Evolutionary conservation across 1,284 basidiomycete species (phyloP).

Genomic region (Termitomyces sp.): DNA sequence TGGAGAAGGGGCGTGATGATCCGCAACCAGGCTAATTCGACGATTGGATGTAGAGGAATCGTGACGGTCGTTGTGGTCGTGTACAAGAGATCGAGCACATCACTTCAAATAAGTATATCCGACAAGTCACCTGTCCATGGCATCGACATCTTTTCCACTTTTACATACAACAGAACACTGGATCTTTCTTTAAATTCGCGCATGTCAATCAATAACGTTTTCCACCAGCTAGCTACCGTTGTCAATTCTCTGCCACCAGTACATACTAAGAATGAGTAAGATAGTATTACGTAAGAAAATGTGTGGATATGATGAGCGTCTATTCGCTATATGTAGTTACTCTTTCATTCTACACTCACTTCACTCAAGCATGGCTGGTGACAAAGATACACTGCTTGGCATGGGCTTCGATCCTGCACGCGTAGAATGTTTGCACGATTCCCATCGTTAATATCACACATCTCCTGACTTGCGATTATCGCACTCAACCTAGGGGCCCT

Average conservation of each 20-base stretch:
- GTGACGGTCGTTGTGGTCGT: constrained; percentile 14
- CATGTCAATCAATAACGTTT: not conserved
- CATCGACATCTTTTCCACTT: not conserved
- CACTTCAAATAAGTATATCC: constrained; percentile 13
- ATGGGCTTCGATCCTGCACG: constrained; percentile 86
- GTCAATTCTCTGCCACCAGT: not conserved
- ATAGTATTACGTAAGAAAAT: constrained; percentile 8
- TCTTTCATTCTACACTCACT: not conserved
- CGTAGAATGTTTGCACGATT: constrained; percentile 66
- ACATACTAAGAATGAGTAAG: no score
- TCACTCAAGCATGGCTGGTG: constrained; percentile 46
- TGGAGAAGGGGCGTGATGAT: constrained; percentile 1
- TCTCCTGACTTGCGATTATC: constrained; percentile 10
- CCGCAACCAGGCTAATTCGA: not conserved
- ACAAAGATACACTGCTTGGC: constrained; percentile 74
- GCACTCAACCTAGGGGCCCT: constrained; percentile 63
- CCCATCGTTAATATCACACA: not conserved
- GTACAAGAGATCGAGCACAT: constrained; percentile 14
- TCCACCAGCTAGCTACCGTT: not conserved
- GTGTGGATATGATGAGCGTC: constrained; percentile 6
- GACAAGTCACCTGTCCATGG: constrained; percentile 14
- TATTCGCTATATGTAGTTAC: no score
- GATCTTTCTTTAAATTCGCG: not conserved
- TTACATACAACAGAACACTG: not conserved
- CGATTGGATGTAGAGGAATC: not conserved